Conservation (phyloP, 2,329 filamentous ascomycete genomes). For the Claviceps capensis region DNA sequence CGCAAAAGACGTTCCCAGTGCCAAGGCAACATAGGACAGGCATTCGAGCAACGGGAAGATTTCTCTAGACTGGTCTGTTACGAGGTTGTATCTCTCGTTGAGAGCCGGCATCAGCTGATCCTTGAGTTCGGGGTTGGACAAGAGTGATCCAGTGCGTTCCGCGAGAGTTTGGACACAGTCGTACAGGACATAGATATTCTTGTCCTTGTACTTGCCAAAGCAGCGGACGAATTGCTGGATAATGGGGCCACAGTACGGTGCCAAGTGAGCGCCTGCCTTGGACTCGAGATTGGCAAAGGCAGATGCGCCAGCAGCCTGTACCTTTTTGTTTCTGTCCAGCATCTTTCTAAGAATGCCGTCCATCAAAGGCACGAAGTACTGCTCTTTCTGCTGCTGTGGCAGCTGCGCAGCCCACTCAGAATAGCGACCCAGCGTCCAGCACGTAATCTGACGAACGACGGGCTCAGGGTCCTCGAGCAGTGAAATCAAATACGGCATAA, state of each 20-base stretch:
- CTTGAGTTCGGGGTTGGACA: slow-evolving; percentile 71
- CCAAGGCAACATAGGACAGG: slow-evolving; percentile 82
- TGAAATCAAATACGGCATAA: slow-evolving; percentile 81
- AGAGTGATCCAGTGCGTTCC: slow-evolving; percentile 70
- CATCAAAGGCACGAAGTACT: slow-evolving; percentile 92
- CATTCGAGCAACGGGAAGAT: slow-evolving; percentile 94
- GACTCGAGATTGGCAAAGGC: slow-evolving; percentile 95
- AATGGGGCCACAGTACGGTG: slow-evolving; percentile 80
- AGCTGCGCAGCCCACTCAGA: slow-evolving; percentile 82
- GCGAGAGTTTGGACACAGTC: slow-evolving; percentile 96
- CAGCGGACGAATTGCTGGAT: slow-evolving; percentile 84
- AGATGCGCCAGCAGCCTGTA: slow-evolving; percentile 90
- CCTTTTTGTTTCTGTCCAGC: slow-evolving; percentile 95
- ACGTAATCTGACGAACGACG: slow-evolving; percentile 90
- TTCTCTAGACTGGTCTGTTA: slow-evolving; percentile 80
- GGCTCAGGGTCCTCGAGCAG: slow-evolving; percentile 75
- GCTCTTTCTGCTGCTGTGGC: slow-evolving; percentile 50
- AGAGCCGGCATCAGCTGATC: slow-evolving; percentile 84
- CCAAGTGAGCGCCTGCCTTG: slow-evolving; percentile 67
- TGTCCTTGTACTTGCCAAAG: slow-evolving; percentile 92
- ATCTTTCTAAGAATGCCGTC: slow-evolving; percentile 88
- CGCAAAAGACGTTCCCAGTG: slow-evolving; percentile 68
- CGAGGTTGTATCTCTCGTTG: slow-evolving; percentile 74
- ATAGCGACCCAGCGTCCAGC: slow-evolving; percentile 91
- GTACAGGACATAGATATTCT: slow-evolving; percentile 98